These are phyloP conservation scores for Cruciata laevipes DNA, from an alignment of 257 asterid species.

Conservation along the genomic window DNA sequence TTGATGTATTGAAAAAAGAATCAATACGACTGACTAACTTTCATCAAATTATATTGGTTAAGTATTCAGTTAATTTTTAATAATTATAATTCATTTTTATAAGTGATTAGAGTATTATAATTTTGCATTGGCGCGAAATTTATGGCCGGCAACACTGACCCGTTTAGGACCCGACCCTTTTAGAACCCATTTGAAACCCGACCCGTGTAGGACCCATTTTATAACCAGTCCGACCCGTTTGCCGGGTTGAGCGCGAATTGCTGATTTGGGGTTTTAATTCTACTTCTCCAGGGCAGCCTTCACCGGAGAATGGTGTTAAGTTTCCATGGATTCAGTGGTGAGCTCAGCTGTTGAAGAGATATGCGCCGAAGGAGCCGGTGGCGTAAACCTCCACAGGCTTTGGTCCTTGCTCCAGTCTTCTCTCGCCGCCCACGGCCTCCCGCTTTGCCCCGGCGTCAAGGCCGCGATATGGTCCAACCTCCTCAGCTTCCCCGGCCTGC, in stretches of 20 bases:
- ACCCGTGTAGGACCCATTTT: too few relatives aligned
- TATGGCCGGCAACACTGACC: too few relatives aligned
- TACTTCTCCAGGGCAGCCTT: not conserved
- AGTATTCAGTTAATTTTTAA: too few relatives aligned
- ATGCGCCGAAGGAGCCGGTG: slow-evolving; percentile 54
- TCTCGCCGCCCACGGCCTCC: slow-evolving; percentile 39
- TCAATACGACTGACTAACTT: too few relatives aligned
- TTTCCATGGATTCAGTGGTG: slow-evolving; percentile 59
- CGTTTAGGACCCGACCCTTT: too few relatives aligned
- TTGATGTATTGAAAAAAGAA: too few relatives aligned
- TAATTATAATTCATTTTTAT: too few relatives aligned
- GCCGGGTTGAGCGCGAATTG: too few relatives aligned
- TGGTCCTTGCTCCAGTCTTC: slow-evolving; percentile 55
- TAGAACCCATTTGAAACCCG: too few relatives aligned
- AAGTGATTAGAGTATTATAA: not conserved
- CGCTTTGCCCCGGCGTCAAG: slow-evolving; percentile 58
- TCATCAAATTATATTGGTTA: too few relatives aligned
- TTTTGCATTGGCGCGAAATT: too few relatives aligned
- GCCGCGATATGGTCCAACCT: slow-evolving; percentile 68
- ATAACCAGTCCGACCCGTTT: too few relatives aligned
- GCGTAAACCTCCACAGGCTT: slow-evolving; percentile 49
- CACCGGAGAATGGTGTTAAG: not conserved
- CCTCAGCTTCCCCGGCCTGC: slow-evolving; percentile 52
- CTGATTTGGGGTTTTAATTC: not conserved
- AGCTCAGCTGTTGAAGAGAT: slow-evolving; percentile 70